Base-by-base conservation (phyloP, 148 eudicot genomes). In the Amaranthus palmeri region DNA sequence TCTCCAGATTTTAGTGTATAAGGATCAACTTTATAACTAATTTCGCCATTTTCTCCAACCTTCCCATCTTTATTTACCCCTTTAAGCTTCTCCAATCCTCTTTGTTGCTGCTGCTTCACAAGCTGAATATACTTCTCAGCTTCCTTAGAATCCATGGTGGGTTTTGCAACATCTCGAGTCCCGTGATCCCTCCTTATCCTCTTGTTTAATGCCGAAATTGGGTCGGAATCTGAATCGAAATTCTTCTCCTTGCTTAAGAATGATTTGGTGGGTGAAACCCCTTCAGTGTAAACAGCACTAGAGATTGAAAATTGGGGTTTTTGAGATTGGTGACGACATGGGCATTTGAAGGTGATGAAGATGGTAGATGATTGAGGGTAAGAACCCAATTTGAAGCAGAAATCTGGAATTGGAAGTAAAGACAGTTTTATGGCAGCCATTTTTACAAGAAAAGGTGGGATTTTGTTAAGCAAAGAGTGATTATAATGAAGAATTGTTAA, bases 51-150 rank as follows among this genome's bases (percentile, higher is more conserved):
- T n/a, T 45, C 69, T 42, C 48, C 66, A 1, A 36, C 68, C 47
- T 55, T 71, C 8, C 72, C 73, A 10, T 76, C 82, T 58, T 74
- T 73, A 63, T 72, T 72, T 36, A 52, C 72, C 54, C 79, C 88
- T 71, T 85, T 89, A 46, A 93, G 78, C 78, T 91, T 91, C 84
- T 85, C 87, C 58, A 93, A 60, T 14, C 97, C 97, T 70, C 86
- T 85, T 68, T 87, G 91, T 72, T 93, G 97, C 74, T 93, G 98
- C 81, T 85, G 85, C 80, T 86, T 93, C 72, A 93, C 97, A 61
- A 83, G 74, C 81, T 72, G 82, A 55, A 93, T 89, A 60, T 93
- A 93, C 83, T 80, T 86, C 62, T 91, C 92, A 8, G 92, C 92
- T 74, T 91, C 98, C 74, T 83, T 72, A 4, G 90, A 71, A 68